Base-by-base conservation (phyloP, 208 protist species). In the Crithidia expoeki region DNA sequence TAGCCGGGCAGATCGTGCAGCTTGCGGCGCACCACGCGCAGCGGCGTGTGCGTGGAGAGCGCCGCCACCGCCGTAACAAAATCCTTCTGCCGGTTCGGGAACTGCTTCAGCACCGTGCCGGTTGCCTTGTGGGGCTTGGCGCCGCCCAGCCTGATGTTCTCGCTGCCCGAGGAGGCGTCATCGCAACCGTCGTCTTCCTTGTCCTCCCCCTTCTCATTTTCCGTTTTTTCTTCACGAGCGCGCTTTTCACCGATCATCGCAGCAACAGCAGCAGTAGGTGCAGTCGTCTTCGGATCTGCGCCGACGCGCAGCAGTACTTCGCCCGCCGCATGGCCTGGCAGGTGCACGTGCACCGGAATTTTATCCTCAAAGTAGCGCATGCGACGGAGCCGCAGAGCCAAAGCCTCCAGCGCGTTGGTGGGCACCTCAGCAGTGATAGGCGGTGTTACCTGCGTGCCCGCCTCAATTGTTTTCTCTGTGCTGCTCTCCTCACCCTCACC, bases 1-100 rank as follows among this genome's bases (percentile, higher is more conserved):
- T 92, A 95, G 4, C 88, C 88, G 1, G 90, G 88, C 19, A 95
- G 62, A 27, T 88, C 84, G 19, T 53, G 68, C 47, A 95, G 64
- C 12, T 79, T 83, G 1, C 74, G n/a, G 1, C 74, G 61, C 56
- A 93, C 40, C 12, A 77, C 84, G 51, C 65, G 78, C 68, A 73
- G 66, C 25, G 76, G 60, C 66, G 72, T 75, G 17, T 75, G 62
- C 9, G 62, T 46, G 25, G 75, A 82, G 33, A 89, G 75, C 4
- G 60, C 65, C 47, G 85, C 87, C 32, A 86, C 79, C n/a, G 84
- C 88, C 30, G 85, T 85, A 23, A 92, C 84, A 40, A 95, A 84
- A 12, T 89, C 80, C 21, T 81, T 72, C 71, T 95, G 90, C 17
- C 76, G 73, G 25, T 72, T 61, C 14, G 52, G 50, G 44, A 80